Evolutionary conservation across 495 filamentous ascomycete species (phyloP).

Genomic region (Penicillium roqueforti): DNA sequence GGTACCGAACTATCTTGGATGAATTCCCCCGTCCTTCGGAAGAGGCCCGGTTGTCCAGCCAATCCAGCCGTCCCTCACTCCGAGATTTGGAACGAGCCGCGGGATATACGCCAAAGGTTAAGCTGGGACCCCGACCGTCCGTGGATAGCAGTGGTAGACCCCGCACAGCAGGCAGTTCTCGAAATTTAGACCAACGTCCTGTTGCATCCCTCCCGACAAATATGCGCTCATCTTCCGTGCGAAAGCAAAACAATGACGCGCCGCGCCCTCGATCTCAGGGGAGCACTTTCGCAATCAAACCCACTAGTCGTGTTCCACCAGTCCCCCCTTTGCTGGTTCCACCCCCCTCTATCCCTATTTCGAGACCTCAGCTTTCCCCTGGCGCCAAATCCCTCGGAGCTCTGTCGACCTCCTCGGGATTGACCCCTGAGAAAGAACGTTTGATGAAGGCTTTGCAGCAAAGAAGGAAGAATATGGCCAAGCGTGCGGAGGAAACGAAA

Average conservation of each 20-base stretch:
- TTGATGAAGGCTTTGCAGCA: constrained; percentile 92
- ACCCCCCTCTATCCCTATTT: constrained; percentile 44
- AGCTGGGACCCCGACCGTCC: constrained; percentile 77
- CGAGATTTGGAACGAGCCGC: constrained; percentile 58
- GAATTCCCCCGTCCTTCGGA: constrained; percentile 39
- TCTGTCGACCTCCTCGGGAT: constrained; percentile 49
- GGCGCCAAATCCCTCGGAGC: constrained; percentile 48
- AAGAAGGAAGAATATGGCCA: constrained; percentile 69
- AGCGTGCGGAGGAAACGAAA: constrained; percentile 34
- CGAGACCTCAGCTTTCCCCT: constrained; percentile 49
- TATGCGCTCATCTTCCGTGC: constrained; percentile 44
- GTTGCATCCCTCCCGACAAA: constrained; percentile 63
- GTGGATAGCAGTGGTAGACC: constrained; percentile 63
- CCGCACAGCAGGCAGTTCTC: constrained; percentile 52
- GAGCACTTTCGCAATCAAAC: constrained; percentile 33
- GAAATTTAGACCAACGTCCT: constrained; percentile 55
- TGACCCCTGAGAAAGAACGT: constrained; percentile 85
- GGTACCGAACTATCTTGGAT: constrained; percentile 32
- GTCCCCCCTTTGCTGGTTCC: constrained; percentile 45
- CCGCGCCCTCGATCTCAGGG: constrained; percentile 44
- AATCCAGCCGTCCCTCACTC: constrained; percentile 58
- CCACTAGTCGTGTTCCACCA: constrained; percentile 37
- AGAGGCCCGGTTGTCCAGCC: constrained; percentile 52
- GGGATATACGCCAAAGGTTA: constrained; percentile 66
- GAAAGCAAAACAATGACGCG: constrained; percentile 32